A percentile compares a stretch with the other conserved stretches of the same genome.
These are phyloP conservation scores for Pyrenophora graminea DNA, from an alignment of 2,329 filamentous ascomycete species.

Conservation along the genomic window DNA sequence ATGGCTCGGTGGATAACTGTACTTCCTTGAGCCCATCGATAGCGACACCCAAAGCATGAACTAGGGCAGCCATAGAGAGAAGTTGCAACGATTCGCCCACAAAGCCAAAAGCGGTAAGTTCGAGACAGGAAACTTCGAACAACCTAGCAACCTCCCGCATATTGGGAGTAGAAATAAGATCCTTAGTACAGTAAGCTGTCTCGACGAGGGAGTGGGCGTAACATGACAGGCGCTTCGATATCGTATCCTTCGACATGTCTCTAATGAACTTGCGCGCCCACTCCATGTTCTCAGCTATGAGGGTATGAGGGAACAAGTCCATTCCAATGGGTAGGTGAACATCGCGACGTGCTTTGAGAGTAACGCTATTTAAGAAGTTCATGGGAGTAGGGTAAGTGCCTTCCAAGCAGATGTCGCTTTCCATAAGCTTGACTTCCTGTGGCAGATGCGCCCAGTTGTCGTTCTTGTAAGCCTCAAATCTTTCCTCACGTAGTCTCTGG, in stretches of 20 bases:
- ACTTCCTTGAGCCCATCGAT: conserved; percentile 14
- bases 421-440: background rate
- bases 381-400: background rate
- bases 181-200: background rate
- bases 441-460: conserved; percentile 7
- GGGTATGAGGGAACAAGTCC: conserved; percentile 7
- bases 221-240: conserved; percentile 2
- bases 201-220: conserved; percentile 2
- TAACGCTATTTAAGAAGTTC: conserved; percentile 3
- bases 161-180: conserved; percentile 1
- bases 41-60: conserved; percentile 6
- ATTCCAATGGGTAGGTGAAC: conserved; percentile 8
- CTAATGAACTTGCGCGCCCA: conserved; percentile 8
- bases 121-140: background rate
- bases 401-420: conserved; percentile 3
- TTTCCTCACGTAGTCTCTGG: background rate
- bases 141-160: background rate
- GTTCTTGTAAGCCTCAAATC: background rate
- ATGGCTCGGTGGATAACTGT: background rate
- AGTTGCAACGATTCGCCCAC: conserved; percentile 6
- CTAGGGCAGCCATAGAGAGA: conserved; percentile 7
- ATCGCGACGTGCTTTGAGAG: conserved; percentile 9
- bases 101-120: conserved; percentile 6
- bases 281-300: conserved; percentile 2
- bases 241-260: background rate